Evolutionary conservation across 176 grass and related monocot species (phyloP).

Genomic region (Triticum timopheevii): DNA sequence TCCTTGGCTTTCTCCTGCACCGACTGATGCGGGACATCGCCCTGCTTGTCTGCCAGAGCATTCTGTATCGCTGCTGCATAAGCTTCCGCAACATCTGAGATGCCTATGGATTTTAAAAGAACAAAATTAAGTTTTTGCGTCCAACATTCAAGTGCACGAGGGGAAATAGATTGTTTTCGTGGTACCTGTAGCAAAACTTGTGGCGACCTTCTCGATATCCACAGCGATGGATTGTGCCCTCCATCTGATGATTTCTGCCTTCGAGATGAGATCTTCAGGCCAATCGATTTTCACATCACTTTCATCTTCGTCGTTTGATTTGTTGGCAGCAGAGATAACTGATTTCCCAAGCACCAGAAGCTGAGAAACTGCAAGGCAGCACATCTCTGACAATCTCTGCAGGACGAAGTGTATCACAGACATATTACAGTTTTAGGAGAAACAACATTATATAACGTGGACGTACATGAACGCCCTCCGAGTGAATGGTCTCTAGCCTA

Average conservation of each 20-base stretch:
- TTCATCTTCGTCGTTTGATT: constrained; percentile 67
- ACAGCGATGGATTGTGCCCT: constrained; percentile 72
- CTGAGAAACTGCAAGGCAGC: constrained; percentile 91
- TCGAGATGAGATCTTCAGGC: constrained; percentile 78
- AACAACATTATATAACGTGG: constrained; percentile 26
- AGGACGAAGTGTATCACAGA: constrained; percentile 26
- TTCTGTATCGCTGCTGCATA: constrained; percentile 57
- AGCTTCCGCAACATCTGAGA: constrained; percentile 85
- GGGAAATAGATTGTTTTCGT: background rate
- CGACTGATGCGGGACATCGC: constrained; percentile 25
- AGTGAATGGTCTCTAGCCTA: constrained; percentile 92
- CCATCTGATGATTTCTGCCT: constrained; percentile 93
- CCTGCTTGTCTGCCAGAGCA: constrained; percentile 45
- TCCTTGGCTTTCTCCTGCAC: constrained; percentile 71
- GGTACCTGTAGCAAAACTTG: constrained; percentile 83
- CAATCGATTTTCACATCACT: constrained; percentile 69
- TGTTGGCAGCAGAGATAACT: constrained; percentile 64
- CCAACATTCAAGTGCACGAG: background rate
- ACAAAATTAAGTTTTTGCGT: background rate
- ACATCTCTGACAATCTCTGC: constrained; percentile 92
- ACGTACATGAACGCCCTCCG: constrained; percentile 94
- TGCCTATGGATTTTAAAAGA: constrained; percentile 37
- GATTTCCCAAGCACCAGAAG: constrained; percentile 86
- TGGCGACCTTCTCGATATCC: constrained; percentile 77
- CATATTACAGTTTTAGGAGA: constrained; percentile 28